Percentiles rank a stretch among this genome's conserved stretches.
These are phyloP conservation scores for Fusarium albosuccineum DNA, from an alignment of 2,329 filamentous ascomycete genomes.

Conservation along the genomic window DNA sequence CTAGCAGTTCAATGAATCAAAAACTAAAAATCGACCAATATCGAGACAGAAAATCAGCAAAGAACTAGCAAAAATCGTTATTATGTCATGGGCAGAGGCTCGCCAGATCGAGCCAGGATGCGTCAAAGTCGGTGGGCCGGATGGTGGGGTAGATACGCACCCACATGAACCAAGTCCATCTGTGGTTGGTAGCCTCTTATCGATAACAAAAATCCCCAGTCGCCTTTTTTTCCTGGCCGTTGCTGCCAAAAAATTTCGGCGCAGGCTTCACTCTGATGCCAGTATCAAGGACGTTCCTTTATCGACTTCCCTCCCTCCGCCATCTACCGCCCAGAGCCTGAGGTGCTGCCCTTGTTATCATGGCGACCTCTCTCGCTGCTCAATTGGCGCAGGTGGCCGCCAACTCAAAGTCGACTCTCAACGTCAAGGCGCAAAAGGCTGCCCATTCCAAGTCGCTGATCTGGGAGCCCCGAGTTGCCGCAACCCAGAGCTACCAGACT, in stretches of 20 bases:
- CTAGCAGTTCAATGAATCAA: not conserved
- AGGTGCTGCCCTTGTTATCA: conserved; percentile 55
- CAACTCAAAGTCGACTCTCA: conserved; percentile 89
- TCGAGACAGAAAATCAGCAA: not conserved
- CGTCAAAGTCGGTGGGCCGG: conserved; percentile 14
- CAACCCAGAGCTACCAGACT: conserved; percentile 89
- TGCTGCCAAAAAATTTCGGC: conserved; percentile 49
- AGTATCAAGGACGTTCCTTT: conserved; percentile 27
- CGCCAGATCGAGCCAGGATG: conserved; percentile 4
- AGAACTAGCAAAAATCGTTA: not conserved
- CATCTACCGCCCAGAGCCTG: conserved; percentile 43
- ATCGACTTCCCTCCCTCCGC: conserved; percentile 32
- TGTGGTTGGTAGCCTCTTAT: conserved; percentile 42
- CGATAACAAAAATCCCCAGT: conserved; percentile 48
- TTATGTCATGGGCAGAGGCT: conserved; percentile 4
- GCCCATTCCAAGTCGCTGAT: conserved; percentile 95
- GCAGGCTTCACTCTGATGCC: conserved; percentile 42
- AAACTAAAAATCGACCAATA: not conserved
- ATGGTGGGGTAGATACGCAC: conserved; percentile 27
- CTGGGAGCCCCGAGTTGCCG: conserved; percentile 87
- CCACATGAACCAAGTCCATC: conserved; percentile 5
- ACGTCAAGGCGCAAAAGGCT: conserved; percentile 92
- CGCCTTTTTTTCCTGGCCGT: conserved; percentile 35
- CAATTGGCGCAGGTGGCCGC: conserved; percentile 94
- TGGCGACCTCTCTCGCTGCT: conserved; percentile 89